These are phyloP conservation scores for Penicillium odoratum DNA, from an alignment of 495 filamentous ascomycete genomes.

Conservation along the genomic window DNA sequence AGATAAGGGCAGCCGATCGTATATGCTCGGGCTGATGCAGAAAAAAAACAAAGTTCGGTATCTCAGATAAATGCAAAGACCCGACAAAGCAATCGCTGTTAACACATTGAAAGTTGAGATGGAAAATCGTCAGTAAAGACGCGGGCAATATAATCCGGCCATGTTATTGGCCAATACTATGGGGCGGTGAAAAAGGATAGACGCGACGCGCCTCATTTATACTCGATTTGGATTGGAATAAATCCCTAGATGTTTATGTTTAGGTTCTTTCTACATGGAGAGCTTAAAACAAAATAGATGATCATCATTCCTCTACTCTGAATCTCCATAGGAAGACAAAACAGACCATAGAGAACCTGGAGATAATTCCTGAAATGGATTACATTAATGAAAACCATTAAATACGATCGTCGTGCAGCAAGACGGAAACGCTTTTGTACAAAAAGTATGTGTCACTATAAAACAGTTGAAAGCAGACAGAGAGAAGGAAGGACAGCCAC, in stretches of 20 bases:
- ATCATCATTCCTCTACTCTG: constrained; percentile 26
- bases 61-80: not conserved
- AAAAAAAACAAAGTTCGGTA: not conserved
- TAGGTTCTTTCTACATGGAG: constrained; percentile 29
- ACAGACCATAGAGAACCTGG: constrained; percentile 12
- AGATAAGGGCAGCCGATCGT: not conserved
- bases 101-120: not conserved
- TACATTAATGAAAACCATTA: constrained; percentile 20
- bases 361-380: constrained; percentile 7
- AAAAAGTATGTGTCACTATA: constrained; percentile 27
- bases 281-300: constrained; percentile 32
- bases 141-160: constrained; percentile 14
- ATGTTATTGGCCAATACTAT: constrained; percentile 10
- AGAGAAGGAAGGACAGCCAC: constrained; percentile 10
- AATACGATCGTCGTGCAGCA: constrained; percentile 6
- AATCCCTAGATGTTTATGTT: constrained; percentile 17
- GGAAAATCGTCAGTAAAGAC: constrained; percentile 22
- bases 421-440: constrained; percentile 42
- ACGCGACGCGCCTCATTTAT: constrained; percentile 32
- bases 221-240: constrained; percentile 13
- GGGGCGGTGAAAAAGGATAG: constrained; percentile 14
- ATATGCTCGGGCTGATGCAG: not conserved
- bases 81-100: not conserved
- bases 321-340: constrained; percentile 18
- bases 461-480: constrained; percentile 18